Conservation (phyloP, 129 eudicot genomes). For the Arctium lappa region DNA sequence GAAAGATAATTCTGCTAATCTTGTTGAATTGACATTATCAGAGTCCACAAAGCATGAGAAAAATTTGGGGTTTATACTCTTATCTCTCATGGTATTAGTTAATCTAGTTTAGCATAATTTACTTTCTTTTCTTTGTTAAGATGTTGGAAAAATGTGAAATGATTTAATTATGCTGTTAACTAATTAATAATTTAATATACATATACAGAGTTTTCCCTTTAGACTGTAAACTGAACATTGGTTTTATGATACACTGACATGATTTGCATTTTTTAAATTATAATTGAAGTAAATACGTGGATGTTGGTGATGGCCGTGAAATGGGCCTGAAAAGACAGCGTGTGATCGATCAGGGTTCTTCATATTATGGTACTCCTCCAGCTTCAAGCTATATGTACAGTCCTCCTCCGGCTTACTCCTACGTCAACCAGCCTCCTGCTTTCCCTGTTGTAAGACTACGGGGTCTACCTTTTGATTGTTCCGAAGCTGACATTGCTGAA, state of each 20-base stretch:
- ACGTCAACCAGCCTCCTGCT: constrained; percentile 60
- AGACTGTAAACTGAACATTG: background rate
- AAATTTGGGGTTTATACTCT: background rate
- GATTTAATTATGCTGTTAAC: background rate
- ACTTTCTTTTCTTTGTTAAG: background rate
- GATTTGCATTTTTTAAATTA: background rate
- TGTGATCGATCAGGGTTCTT: constrained; percentile 72
- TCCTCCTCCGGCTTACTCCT: constrained; percentile 60
- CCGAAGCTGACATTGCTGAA: constrained; percentile 82
- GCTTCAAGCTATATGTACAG: constrained; percentile 73
- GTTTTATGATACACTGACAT: background rate
- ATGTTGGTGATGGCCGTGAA: constrained; percentile 76
- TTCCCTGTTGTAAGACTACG: constrained; percentile 91
- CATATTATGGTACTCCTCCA: constrained; percentile 62
- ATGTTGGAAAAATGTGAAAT: background rate
- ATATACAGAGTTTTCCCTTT: background rate
- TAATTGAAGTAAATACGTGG: constrained; percentile 55
- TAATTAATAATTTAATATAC: background rate
- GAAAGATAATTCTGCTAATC: background rate
- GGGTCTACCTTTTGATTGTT: constrained; percentile 91
- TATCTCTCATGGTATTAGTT: background rate
- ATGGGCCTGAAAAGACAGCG: constrained; percentile 89
- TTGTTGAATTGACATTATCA: background rate
- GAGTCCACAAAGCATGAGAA: background rate
- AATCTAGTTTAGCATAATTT: background rate